Evolutionary conservation across 169 alveolate species (phyloP).

Genomic region (Perkinsus chesapeaki): DNA sequence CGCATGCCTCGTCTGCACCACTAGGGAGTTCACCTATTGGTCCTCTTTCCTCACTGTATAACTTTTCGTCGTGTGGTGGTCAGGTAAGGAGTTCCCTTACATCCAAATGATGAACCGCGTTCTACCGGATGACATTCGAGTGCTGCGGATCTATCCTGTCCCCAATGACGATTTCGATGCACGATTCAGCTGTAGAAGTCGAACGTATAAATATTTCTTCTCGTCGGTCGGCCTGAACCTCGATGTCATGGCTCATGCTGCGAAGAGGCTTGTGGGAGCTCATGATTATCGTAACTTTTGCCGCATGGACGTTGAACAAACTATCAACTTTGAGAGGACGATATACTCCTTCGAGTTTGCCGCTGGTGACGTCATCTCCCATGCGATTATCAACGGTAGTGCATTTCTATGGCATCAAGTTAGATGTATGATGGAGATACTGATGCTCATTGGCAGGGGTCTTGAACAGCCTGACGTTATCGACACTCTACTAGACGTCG

Average conservation of each 20-base stretch:
- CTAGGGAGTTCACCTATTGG: too few relatives aligned
- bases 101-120: slow-evolving; percentile 45
- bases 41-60: too few relatives aligned
- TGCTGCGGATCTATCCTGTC: slow-evolving; percentile 46
- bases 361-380: neutral
- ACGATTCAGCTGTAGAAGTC: slow-evolving; percentile 61
- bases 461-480: slow-evolving; percentile 49
- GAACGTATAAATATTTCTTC: slow-evolving; percentile 68
- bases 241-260: slow-evolving; percentile 38
- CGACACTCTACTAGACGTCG: slow-evolving; percentile 43
- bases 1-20: too few relatives aligned
- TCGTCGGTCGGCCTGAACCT: slow-evolving; percentile 35
- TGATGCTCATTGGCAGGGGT: slow-evolving; percentile 58
- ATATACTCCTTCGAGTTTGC: neutral
- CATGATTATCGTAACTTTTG: slow-evolving; percentile 74
- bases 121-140: slow-evolving; percentile 65
- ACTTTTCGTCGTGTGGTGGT: too few relatives aligned
- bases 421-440: slow-evolving; percentile 62
- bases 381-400: slow-evolving; percentile 54
- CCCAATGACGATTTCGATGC: slow-evolving; percentile 61
- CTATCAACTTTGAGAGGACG: neutral
- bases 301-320: slow-evolving; percentile 44
- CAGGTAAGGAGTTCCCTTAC: slow-evolving; percentile 24
- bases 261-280: slow-evolving; percentile 48
- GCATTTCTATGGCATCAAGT: slow-evolving; percentile 75